Conservation (phyloP, 2,329 filamentous ascomycete genomes). For the Apiospora hydei region DNA sequence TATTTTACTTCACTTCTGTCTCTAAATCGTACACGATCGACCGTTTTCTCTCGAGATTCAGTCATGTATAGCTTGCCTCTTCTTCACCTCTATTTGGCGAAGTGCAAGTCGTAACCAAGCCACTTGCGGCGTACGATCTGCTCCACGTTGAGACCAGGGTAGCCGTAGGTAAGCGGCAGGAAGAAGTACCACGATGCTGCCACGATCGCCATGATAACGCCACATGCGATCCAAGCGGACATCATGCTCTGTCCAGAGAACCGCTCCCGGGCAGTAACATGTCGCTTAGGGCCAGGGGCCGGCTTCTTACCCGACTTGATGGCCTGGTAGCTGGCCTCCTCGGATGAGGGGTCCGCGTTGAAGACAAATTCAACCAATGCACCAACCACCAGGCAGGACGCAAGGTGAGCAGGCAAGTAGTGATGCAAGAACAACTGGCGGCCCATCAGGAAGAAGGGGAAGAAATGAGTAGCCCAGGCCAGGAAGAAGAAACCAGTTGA, state of each 20-base stretch:
- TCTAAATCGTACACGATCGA: slow-evolving; percentile 22
- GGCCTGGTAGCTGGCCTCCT: slow-evolving; percentile 56
- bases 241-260: slow-evolving; percentile 80
- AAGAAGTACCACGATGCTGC: slow-evolving; percentile 91
- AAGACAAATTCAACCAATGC: slow-evolving; percentile 96
- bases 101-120: slow-evolving; percentile 97
- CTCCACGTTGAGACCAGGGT: slow-evolving; percentile 82
- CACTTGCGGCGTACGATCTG: slow-evolving; percentile 88
- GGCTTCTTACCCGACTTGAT: slow-evolving; percentile 56
- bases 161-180: slow-evolving; percentile 93
- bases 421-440: slow-evolving; percentile 98
- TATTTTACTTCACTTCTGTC: neutral
- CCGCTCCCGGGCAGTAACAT: slow-evolving; percentile 81
- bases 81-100: slow-evolving; percentile 81
- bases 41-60: slow-evolving; percentile 1
- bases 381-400: slow-evolving; percentile 87
- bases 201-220: slow-evolving; percentile 71
- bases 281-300: slow-evolving; percentile 54
- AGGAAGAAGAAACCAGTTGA: slow-evolving; percentile 99
- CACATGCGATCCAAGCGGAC: slow-evolving; percentile 79
- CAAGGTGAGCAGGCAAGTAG: slow-evolving; percentile 93
- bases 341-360: slow-evolving; percentile 78
- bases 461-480: slow-evolving; percentile 95
- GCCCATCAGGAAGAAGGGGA: slow-evolving; percentile 98
- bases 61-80: neutral